Percentiles rank a stretch among this genome's conserved stretches.
phyloP scores from a whole-genome alignment of 257 asterid genomes.

The Gentiana straminea region DNA sequence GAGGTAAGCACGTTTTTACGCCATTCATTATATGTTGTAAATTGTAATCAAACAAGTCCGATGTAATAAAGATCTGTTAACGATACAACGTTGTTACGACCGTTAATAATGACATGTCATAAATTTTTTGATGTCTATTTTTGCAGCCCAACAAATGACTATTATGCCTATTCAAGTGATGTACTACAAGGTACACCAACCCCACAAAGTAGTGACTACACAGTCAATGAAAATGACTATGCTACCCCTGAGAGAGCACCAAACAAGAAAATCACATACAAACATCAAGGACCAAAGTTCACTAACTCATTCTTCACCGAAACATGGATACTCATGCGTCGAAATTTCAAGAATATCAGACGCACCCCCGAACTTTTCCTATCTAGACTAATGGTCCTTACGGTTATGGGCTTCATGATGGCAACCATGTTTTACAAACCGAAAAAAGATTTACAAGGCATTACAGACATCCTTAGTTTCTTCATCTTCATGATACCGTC shows the following conservation, averaged over 20 bases:
- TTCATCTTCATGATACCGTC: constrained; percentile 73
- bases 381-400: constrained; percentile 61
- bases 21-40: no score
- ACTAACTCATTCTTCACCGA: constrained; percentile 61
- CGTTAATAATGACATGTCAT: not conserved
- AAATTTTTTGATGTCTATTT: not conserved
- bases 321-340: constrained; percentile 60
- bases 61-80: no score
- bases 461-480: constrained; percentile 68
- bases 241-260: constrained; percentile 31
- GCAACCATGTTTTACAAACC: constrained; percentile 78
- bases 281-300: constrained; percentile 47
- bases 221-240: constrained; percentile 70
- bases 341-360: constrained; percentile 68
- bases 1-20: constrained; percentile 25
- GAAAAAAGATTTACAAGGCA: constrained; percentile 32
- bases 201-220: constrained; percentile 67
- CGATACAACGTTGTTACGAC: no score
- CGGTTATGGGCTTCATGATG: constrained; percentile 84
- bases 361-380: constrained; percentile 86
- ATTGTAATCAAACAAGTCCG: no score
- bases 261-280: constrained; percentile 9
- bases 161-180: constrained; percentile 49
- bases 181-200: constrained; percentile 53
- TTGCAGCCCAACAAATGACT: constrained; percentile 42